Percentiles rank a stretch among this genome's conserved stretches.
phyloP scores from a whole-genome alignment of 148 eudicot species.

The Cornus florida region DNA sequence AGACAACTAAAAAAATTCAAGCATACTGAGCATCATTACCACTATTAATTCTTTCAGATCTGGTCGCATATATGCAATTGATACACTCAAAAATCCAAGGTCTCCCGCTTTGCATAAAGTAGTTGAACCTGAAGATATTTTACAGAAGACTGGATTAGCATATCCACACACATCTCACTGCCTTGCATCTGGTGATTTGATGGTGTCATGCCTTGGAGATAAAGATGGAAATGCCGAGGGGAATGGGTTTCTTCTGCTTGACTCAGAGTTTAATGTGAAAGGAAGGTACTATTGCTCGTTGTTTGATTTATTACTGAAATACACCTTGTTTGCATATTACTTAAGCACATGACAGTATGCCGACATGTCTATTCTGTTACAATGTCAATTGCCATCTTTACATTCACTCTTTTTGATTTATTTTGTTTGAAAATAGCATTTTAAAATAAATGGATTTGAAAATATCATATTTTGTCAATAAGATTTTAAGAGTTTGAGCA shows the following conservation, averaged over 20 bases:
- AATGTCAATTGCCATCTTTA: background rate
- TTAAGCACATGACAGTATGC: background rate
- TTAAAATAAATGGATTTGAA: no score
- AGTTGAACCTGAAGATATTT: slow-evolving; percentile 79
- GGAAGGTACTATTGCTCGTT: slow-evolving; percentile 61
- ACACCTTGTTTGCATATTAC: background rate
- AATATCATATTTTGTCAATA: no score
- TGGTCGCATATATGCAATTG: slow-evolving; percentile 87
- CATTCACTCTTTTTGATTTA: background rate
- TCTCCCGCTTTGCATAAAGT: slow-evolving; percentile 81
- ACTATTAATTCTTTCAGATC: slow-evolving; percentile 50
- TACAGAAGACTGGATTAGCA: slow-evolving; percentile 86
- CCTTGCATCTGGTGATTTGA: slow-evolving; percentile 91
- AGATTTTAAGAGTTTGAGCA: no score
- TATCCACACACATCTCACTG: slow-evolving; percentile 97
- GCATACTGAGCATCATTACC: background rate
- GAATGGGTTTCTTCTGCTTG: slow-evolving; percentile 92
- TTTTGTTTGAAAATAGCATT: no score
- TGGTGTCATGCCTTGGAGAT: slow-evolving; percentile 94
- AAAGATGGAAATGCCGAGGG: slow-evolving; percentile 89
- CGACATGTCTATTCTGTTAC: background rate
- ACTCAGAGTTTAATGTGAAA: slow-evolving; percentile 90
- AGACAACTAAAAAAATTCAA: slow-evolving; percentile 7
- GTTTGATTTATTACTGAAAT: background rate
- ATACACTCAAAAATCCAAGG: slow-evolving; percentile 65